These are phyloP conservation scores for Xerocomus alliaceus DNA, from an alignment of 1,284 basidiomycete species.

Conservation along the genomic window DNA sequence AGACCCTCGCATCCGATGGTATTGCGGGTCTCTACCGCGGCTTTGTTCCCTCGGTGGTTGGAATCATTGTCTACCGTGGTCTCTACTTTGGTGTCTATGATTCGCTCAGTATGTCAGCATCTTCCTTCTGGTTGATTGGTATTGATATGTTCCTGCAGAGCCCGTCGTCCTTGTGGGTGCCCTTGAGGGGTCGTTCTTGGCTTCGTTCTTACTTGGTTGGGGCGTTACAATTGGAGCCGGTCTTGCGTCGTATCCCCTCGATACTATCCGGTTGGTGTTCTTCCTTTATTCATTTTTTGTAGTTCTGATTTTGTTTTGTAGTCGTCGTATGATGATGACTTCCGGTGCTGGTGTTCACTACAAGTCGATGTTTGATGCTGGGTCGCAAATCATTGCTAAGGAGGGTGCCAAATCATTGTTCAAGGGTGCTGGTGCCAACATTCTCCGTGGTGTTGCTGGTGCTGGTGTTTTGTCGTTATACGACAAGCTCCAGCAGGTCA, in stretches of 20 bases:
- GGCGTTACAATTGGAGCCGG: constrained; percentile 95
- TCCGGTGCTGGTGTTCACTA: constrained; percentile 86
- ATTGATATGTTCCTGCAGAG: constrained; percentile 56
- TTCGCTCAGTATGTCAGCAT: constrained; percentile 74
- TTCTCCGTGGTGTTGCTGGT: constrained; percentile 97
- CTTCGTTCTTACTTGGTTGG: constrained; percentile 91
- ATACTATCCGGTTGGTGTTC: constrained; percentile 81
- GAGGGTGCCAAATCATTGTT: constrained; percentile 91
- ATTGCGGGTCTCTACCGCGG: constrained; percentile 93
- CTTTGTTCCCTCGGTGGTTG: constrained; percentile 92
- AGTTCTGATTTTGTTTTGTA: constrained; percentile 37
- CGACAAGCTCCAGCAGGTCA: constrained; percentile 89
- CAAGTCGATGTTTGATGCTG: constrained; percentile 91
- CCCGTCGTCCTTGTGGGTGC: constrained; percentile 90
- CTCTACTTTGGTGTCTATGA: constrained; percentile 96
- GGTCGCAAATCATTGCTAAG: constrained; percentile 84
- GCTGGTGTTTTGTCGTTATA: constrained; percentile 95
- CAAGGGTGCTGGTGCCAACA: constrained; percentile 97
- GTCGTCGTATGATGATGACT: constrained; percentile 98
- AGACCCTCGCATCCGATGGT: constrained; percentile 91
- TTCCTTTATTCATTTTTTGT: background rate
- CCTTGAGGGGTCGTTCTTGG: constrained; percentile 89
- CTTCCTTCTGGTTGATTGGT: constrained; percentile 5
- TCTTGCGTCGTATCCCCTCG: constrained; percentile 94
- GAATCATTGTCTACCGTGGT: constrained; percentile 97